Conservation (phyloP, 2,329 filamentous ascomycete genomes). For the Epichloe gansuensis region DNA sequence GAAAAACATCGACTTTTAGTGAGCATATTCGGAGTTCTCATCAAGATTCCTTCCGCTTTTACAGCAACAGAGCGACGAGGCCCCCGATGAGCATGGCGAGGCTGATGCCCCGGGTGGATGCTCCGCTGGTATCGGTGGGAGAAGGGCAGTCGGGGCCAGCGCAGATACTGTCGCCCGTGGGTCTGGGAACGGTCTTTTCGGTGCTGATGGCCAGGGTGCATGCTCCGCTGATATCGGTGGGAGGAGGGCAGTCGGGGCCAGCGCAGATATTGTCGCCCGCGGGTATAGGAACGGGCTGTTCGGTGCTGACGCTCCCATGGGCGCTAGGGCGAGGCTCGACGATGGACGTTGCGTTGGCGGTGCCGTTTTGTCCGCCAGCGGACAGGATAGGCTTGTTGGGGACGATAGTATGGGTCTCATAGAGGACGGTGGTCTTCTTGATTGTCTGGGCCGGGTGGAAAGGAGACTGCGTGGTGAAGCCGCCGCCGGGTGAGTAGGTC, state of each 20-base stretch:
- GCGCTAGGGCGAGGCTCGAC: not conserved
- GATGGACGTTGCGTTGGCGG: slow-evolving; percentile 1
- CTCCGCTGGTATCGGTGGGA: slow-evolving; percentile 6
- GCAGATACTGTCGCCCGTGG: slow-evolving; percentile 4
- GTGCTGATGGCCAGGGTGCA: slow-evolving; percentile 4
- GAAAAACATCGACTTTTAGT: too few relatives aligned
- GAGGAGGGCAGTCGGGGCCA: slow-evolving; percentile 6
- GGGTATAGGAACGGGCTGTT: not conserved
- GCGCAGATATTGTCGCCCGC: slow-evolving; percentile 4
- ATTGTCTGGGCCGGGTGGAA: not conserved
- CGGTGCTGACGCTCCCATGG: not conserved
- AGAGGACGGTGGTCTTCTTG: slow-evolving; percentile 3
- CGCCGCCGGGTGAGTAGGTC: slow-evolving; percentile 26
- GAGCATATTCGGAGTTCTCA: too few relatives aligned
- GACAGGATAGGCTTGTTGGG: not conserved
- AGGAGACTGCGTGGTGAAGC: not conserved
- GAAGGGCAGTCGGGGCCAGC: slow-evolving; percentile 7
- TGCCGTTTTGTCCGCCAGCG: not conserved
- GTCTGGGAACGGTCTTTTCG: not conserved
- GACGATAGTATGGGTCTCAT: not conserved
- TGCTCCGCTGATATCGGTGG: slow-evolving; percentile 7
- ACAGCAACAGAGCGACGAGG: slow-evolving; percentile 12
- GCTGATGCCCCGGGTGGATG: slow-evolving; percentile 11
- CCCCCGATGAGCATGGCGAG: slow-evolving; percentile 10
- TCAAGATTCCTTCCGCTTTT: not conserved